A percentile compares a stretch with the other conserved stretches of the same genome.
These are phyloP conservation scores for Irpex sp. DNA, from an alignment of 1,284 basidiomycete species.

Conservation along the genomic window DNA sequence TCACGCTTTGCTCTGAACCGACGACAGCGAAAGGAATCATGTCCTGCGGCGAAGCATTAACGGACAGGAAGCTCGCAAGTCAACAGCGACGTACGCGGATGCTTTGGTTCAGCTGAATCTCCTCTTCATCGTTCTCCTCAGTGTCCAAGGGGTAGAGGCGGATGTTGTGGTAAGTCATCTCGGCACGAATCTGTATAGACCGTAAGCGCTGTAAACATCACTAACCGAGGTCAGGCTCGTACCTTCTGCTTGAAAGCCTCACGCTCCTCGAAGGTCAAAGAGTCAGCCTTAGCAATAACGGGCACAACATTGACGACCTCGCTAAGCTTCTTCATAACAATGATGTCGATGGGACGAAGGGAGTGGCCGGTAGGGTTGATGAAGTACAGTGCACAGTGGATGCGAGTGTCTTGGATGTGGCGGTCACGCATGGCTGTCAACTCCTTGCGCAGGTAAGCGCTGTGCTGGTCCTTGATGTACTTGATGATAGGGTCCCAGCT, in stretches of 20 bases:
- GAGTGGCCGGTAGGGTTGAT: slow-evolving; percentile 97
- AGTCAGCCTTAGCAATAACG: slow-evolving; percentile 98
- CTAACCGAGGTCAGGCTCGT: neutral
- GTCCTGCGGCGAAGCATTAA: slow-evolving; percentile 41
- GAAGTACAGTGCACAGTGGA: slow-evolving; percentile 98
- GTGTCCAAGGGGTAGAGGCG: slow-evolving; percentile 96
- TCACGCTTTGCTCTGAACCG: slow-evolving; percentile 91
- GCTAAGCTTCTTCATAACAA: slow-evolving; percentile 97
- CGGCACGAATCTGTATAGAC: slow-evolving; percentile 76
- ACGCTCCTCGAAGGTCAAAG: slow-evolving; percentile 90
- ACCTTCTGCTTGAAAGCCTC: slow-evolving; percentile 92
- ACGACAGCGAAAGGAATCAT: slow-evolving; percentile 97
- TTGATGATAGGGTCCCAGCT: slow-evolving; percentile 99
- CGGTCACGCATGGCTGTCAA: slow-evolving; percentile 98
- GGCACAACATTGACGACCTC: slow-evolving; percentile 99
- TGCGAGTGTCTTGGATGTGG: slow-evolving; percentile 97
- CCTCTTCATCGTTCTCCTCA: slow-evolving; percentile 93
- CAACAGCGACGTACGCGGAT: slow-evolving; percentile 60
- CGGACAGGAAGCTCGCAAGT: no score
- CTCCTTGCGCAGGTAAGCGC: slow-evolving; percentile 97
- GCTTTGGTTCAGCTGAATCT: slow-evolving; percentile 84
- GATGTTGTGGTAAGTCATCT: slow-evolving; percentile 92
- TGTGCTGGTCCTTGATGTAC: slow-evolving; percentile 99
- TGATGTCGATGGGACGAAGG: slow-evolving; percentile 91
- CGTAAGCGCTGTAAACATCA: neutral